Evolutionary conservation across 345 rosid species (phyloP), one percentile per base, ranked within the genome.

Genomic region (Eucalyptus regnans): DNA sequence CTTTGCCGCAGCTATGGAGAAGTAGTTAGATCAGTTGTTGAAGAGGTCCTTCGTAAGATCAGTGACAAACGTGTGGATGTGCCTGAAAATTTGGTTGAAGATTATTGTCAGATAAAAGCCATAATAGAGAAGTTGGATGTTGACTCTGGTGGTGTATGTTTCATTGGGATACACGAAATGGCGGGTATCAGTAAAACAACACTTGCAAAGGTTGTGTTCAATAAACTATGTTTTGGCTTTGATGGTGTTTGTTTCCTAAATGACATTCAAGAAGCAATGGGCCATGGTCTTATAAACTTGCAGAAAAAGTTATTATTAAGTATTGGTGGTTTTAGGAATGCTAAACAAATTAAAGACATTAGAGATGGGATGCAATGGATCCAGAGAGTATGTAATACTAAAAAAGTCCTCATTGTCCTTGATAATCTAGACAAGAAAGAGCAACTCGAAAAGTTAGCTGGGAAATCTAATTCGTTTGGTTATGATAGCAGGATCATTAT

Each of bases 201-300:
- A 2, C 37, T 87, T 25, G 84, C 41, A 0, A 86, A 64, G 1
- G 41, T 86, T 33, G 3, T 86, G 37, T 54, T 41, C 41, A 89
- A 88, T 9, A 87, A 88, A 86, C 37, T 92, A 4, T 27, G 25
- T 1, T 7, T 0, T 66, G 27, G 9, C 20, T 94, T 90, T 46
- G 51, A 90, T 71, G 71, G 64, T 1, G 50, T 89, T 52, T 79
- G 88, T 50, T 92, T 94, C 90, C 51, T 93, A 5, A 11, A 86
- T 3, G 68, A 91, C 17, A 88, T 93, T 33, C 89, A 89, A 50
- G 71, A 4, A 49, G n/a, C 25, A 12, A 0, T 3, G 0, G 1
- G 12, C 5, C 11, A 5, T 64, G 18, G 18, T 64, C 76, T 23
- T 60, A 3, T 60, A 27, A 11, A 25, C 2, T 25, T 60, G 7